Conservation (phyloP, 305 asterid species). For the Solanum hybrid region DNA sequence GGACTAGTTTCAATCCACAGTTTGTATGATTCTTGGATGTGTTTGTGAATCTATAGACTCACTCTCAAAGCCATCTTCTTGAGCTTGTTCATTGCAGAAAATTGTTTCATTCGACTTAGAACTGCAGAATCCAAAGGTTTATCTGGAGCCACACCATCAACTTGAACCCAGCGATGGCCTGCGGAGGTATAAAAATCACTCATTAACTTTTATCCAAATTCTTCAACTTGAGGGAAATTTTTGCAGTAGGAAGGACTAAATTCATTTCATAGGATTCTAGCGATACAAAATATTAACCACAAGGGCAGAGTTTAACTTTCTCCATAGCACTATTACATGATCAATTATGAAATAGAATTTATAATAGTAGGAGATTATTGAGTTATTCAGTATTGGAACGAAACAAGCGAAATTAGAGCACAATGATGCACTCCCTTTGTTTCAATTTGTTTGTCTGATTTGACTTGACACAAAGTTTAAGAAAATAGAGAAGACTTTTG, state of each 20-base stretch:
- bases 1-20: background rate
- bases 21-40: background rate
- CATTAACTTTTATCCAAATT: background rate
- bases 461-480: background rate
- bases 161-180: constrained; percentile 88
- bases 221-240: background rate
- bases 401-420: background rate
- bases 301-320: background rate
- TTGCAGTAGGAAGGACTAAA: background rate
- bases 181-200: constrained; percentile 3
- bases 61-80: constrained; percentile 80
- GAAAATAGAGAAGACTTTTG: background rate
- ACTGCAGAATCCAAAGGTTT: constrained; percentile 72
- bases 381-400: background rate
- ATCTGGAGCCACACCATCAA: constrained; percentile 73
- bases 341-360: background rate
- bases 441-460: background rate
- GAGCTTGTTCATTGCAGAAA: constrained; percentile 70
- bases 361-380: background rate
- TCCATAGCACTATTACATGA: background rate
- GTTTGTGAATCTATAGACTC: constrained; percentile 11
- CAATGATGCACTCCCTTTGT: background rate
- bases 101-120: constrained; percentile 65
- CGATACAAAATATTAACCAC: too few species aligned
- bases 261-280: background rate